Percentiles rank a stretch among this genome's conserved stretches.
phyloP scores from a whole-genome alignment of 306 rosid genomes.

The Fagus sylvatica region DNA sequence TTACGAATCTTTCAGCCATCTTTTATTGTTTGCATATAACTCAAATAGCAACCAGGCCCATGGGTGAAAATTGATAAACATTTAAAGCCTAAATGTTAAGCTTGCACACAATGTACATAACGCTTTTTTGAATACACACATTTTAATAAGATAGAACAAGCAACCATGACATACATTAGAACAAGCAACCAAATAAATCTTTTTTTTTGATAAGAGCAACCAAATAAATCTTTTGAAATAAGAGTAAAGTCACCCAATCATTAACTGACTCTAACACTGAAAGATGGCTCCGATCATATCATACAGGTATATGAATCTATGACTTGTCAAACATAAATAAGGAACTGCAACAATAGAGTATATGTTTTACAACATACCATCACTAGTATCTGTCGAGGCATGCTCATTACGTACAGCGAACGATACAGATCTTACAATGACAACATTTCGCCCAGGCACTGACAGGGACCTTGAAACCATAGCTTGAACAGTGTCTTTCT shows the following conservation, averaged over 20 bases:
- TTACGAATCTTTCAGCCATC: background rate
- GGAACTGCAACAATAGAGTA: constrained; percentile 24
- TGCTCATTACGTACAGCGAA: constrained; percentile 52
- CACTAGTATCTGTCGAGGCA: constrained; percentile 46
- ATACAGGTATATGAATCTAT: constrained; percentile 14
- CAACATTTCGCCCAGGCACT: constrained; percentile 69
- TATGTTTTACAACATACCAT: constrained; percentile 50
- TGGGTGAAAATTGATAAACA: background rate
- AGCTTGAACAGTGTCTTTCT: constrained; percentile 60
- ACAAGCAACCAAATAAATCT: constrained; percentile 2
- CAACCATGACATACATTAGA: background rate
- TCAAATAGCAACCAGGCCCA: background rate
- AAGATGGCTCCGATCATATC: background rate
- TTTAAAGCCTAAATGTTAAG: background rate
- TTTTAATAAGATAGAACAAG: background rate
- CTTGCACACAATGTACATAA: background rate
- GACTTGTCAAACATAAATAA: constrained; percentile 6
- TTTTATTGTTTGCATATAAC: background rate
- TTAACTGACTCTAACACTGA: constrained; percentile 8
- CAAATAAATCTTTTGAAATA: background rate
- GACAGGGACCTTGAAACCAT: constrained; percentile 91
- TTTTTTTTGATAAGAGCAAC: too few relatives aligned
- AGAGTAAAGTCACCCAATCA: background rate
- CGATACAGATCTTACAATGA: constrained; percentile 82
- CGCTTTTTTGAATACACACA: background rate